Conservation (phyloP, 2,329 filamentous ascomycete species). For the Colletotrichum orchidophilum region DNA sequence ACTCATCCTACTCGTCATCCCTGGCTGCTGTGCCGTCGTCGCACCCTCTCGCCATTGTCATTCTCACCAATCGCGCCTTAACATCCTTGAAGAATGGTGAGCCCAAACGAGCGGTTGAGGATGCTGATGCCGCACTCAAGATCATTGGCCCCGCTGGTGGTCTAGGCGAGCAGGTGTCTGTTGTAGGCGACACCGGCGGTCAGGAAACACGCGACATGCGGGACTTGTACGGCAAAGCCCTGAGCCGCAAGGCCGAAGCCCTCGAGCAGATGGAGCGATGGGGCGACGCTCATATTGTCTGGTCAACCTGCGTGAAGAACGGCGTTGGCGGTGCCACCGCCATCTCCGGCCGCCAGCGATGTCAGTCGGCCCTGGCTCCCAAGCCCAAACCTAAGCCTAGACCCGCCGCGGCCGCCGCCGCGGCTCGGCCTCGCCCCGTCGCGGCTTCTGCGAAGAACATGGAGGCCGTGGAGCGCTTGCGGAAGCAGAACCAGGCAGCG, state of each 20-base stretch:
- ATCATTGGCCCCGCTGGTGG: conserved; percentile 85
- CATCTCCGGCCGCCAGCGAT: conserved; percentile 86
- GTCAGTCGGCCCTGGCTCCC: conserved; percentile 84
- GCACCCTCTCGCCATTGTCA: conserved; percentile 87
- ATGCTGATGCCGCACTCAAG: conserved; percentile 82
- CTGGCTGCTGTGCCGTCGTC: conserved; percentile 76
- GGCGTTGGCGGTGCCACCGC: conserved; percentile 88
- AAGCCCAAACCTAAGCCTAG: conserved; percentile 64
- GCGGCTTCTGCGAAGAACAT: conserved; percentile 63
- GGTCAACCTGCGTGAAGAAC: conserved; percentile 84
- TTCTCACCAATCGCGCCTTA: conserved; percentile 90
- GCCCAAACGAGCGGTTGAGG: conserved; percentile 84
- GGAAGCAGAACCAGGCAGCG: conserved; percentile 85
- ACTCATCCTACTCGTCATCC: conserved; percentile 82
- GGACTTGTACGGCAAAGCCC: conserved; percentile 91
- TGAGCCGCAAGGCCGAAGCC: conserved; percentile 94
- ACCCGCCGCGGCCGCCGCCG: conserved; percentile 43
- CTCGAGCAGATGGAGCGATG: conserved; percentile 96
- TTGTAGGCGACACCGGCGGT: conserved; percentile 65
- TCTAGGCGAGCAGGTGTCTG: conserved; percentile 80
- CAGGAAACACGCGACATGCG: conserved; percentile 84
- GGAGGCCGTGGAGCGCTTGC: conserved; percentile 83
- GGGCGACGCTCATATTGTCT: conserved; percentile 81
- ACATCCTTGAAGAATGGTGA: conserved; percentile 93
- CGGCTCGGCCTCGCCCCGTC: conserved; percentile 48